Conservation (phyloP, 371 early-diverging fungal species). For the Saksenaea oblongispora region DNA sequence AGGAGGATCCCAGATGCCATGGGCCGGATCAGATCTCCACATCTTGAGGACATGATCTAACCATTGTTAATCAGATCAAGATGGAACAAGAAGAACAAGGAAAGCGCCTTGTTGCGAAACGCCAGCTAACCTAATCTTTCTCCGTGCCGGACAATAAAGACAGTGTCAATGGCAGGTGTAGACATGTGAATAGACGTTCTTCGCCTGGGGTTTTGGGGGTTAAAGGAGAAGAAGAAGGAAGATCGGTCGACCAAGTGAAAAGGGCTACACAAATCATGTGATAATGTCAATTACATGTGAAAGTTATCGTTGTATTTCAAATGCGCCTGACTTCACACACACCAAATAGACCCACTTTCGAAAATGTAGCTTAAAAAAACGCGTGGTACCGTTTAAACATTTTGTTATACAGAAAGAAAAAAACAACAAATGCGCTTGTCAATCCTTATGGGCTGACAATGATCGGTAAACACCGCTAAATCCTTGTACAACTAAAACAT, state of each 20-base stretch:
- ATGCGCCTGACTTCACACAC: too few relatives aligned
- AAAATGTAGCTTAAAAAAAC: too few relatives aligned
- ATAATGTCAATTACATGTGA: background rate
- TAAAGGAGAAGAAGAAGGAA: slow-evolving; percentile 2
- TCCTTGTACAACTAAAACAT: too few relatives aligned
- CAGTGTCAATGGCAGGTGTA: slow-evolving; percentile 8
- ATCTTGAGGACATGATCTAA: slow-evolving; percentile 38
- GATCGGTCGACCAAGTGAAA: slow-evolving; percentile 2
- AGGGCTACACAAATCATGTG: slow-evolving; percentile 2
- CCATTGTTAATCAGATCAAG: background rate
- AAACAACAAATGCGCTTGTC: too few relatives aligned
- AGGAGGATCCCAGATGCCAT: slow-evolving; percentile 48
- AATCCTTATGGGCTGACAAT: too few relatives aligned
- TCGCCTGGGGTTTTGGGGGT: background rate
- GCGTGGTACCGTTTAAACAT: too few relatives aligned
- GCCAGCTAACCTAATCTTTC: slow-evolving; percentile 24
- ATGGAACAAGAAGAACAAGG: background rate
- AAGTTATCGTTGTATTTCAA: background rate
- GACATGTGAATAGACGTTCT: slow-evolving; percentile 5
- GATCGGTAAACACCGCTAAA: too few relatives aligned
- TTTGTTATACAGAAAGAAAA: too few relatives aligned
- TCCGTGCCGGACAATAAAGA: slow-evolving; percentile 30
- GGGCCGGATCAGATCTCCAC: slow-evolving; percentile 46
- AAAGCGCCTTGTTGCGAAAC: background rate
- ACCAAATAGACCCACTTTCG: too few relatives aligned